Evolutionary conservation across 345 rosid genomes (phyloP).

Genomic region (Noccaea bulbosa): DNA sequence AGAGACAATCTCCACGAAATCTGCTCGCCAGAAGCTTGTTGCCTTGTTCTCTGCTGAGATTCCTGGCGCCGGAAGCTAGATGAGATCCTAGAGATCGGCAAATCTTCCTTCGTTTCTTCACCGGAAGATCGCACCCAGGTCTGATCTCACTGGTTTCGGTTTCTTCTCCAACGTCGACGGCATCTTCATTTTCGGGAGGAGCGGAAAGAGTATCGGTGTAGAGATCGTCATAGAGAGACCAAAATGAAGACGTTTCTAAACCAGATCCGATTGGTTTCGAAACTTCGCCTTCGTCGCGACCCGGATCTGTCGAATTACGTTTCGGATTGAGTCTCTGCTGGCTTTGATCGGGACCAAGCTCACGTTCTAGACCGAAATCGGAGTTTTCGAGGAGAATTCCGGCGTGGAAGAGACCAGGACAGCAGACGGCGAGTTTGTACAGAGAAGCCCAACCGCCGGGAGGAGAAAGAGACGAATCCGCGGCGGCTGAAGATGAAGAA

Average conservation of each 20-base stretch:
- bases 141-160: slow-evolving; percentile 38
- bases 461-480: slow-evolving; percentile 34
- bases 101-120: slow-evolving; percentile 55
- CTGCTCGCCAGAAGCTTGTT: slow-evolving; percentile 88
- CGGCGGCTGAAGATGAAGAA: slow-evolving; percentile 50
- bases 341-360: slow-evolving; percentile 74
- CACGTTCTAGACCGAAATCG: slow-evolving; percentile 93
- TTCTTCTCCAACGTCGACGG: slow-evolving; percentile 17
- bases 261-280: slow-evolving; percentile 30
- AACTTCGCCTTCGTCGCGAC: slow-evolving; percentile 15
- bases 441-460: slow-evolving; percentile 81
- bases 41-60: slow-evolving; percentile 84
- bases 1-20: slow-evolving; percentile 80
- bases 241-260: slow-evolving; percentile 45
- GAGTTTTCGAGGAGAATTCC: slow-evolving; percentile 91
- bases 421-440: slow-evolving; percentile 79
- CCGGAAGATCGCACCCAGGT: slow-evolving; percentile 39
- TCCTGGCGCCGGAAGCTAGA: slow-evolving; percentile 74
- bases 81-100: slow-evolving; percentile 63
- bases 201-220: slow-evolving; percentile 64
- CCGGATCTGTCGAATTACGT: slow-evolving; percentile 29
- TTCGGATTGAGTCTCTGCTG: slow-evolving; percentile 32
- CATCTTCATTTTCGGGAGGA: slow-evolving; percentile 53
- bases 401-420: slow-evolving; percentile 88
- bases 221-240: slow-evolving; percentile 90